Evolutionary conservation across 352 stramenopile species (phyloP).

Genomic region (Aphanomyces euteiches): DNA sequence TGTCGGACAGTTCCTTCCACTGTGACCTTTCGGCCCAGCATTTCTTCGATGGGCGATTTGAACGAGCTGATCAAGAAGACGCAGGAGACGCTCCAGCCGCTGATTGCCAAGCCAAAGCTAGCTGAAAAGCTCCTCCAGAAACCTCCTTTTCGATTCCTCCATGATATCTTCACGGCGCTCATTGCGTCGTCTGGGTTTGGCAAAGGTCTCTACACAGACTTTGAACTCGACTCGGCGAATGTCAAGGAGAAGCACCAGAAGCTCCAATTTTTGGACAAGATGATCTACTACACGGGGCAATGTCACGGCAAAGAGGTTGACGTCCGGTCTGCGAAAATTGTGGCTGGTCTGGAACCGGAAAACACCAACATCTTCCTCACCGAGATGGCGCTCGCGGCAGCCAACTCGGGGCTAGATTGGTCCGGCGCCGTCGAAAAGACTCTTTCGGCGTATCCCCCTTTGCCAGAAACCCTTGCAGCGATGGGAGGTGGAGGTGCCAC

Average conservation of each 20-base stretch:
- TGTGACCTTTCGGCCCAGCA: conserved; percentile 2
- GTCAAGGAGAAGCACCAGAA: conserved; percentile 87
- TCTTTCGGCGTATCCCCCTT: conserved; percentile 58
- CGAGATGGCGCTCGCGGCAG: conserved; percentile 52
- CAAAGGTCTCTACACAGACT: conserved; percentile 75
- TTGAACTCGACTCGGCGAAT: conserved; percentile 71
- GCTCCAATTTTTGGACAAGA: conserved; percentile 81
- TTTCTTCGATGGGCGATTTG: conserved; percentile 20
- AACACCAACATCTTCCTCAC: conserved; percentile 83
- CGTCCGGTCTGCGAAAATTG: conserved; percentile 79
- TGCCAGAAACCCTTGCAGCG: conserved; percentile 47
- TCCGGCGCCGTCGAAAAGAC: conserved; percentile 55
- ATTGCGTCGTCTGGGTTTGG: conserved; percentile 82
- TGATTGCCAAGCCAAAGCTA: conserved; percentile 93
- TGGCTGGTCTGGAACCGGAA: conserved; percentile 75
- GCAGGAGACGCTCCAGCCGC: conserved; percentile 78
- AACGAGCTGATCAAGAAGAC: conserved; percentile 62
- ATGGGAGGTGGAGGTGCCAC: conserved; percentile 31
- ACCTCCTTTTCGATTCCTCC: conserved; percentile 95
- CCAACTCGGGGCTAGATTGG: conserved; percentile 65
- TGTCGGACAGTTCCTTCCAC: neutral
- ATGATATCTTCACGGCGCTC: conserved; percentile 92
- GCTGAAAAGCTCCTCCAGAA: conserved; percentile 93
- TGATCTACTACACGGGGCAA: conserved; percentile 73
- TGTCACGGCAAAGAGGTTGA: conserved; percentile 62